Evolutionary conservation across 768 basidiomycete species (phyloP), one percentile per base, ranked within the genome.

Genomic region (Crepidotus variabilis): DNA sequence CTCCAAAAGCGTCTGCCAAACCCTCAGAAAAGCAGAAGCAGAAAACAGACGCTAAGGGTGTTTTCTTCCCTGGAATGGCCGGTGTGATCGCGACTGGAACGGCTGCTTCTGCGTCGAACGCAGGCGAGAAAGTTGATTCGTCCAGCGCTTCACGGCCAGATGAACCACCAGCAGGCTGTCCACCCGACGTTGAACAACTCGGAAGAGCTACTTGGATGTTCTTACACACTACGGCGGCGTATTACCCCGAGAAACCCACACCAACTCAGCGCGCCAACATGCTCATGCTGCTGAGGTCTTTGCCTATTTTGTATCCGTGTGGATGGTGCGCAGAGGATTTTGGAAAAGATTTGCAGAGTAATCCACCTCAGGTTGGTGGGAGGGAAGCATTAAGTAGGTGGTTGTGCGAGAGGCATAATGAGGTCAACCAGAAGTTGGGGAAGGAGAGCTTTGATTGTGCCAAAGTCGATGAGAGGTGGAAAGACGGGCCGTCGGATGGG

Each of bases 131-230:
- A 51, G 28, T 28, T 8, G 28, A 28, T 28, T 28, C 28, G 8
- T 28, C 65, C 10, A 34, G 58, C 22, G 36, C 69, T 10, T 43
- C 70, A 18, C 65, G 68, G 2, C 59, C 69, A 4, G 69, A 74
- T 22, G 69, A 69, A 16, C 84, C 79, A 20, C 82, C 83, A 1
- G 72, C 75, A 4, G 77, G 90, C 55, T 98, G 96, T 67, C 96
- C 96, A 11, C 87, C 94, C 0, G 95, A 98, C 70, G 87, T 87
- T 47, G 92, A 94, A 66, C 79, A 85, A 57, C 86, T 98, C 50
- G 96, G 96, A 1, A 85, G 86, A 50, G 89, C 95, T 47, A 96
- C 96, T 1, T 98, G 96, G 96, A 88, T 94, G 14, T 98, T 98
- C 80, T 78, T 98, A 32, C 96, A 98, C 66, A 87, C 94, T 8